Base-by-base conservation (phyloP, 2,329 filamentous ascomycete genomes). In the Aspergillus floridensis region DNA sequence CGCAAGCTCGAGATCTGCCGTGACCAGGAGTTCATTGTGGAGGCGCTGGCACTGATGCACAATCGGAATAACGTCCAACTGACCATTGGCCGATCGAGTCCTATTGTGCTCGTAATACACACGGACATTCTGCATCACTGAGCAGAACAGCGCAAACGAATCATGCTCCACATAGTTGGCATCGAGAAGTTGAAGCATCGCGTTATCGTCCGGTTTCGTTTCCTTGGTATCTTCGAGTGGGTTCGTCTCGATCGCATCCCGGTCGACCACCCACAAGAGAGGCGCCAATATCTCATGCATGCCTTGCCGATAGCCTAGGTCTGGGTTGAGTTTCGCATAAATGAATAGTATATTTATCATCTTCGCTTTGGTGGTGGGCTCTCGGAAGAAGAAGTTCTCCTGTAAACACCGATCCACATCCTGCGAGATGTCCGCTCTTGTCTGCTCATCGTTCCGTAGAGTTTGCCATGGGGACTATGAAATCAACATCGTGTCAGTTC, bases 231-330 rank as follows among this genome's bases (percentile, higher is more conserved):
- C 70, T 48, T 76, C 70, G 49, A 67, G 65, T 3, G 74, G 70
- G 2, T 70, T 67, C 3, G 76, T 73, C 56, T 90, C 83, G 53
- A 96, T 80, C 6, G 93, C 89, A 77, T 99, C 95, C 66, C 88
- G 83, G 66, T 93, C 87, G 5, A 98, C 79, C 2, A 92, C 90
- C 83, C 92, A 92, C 6, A 97, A 80, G 41, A 99, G 87, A 0
- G 95, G 93, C 0, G 95, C 95, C 14, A 98, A 81, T 48, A 99
- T 81, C 76, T 99, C 95, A 73, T 99, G 95, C 93, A 99, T 99
- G 11, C 95, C 95, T 78, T 99, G 95, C n/a, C 95, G 87, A 73
- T 99, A 99, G 16, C 92, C 92, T 56, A 92, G 83, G 66, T 89
- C 87, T 1, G 91, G 91, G 70, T 98, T 91, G 56, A 96, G 84